These are phyloP conservation scores for Colletotrichum camelliae DNA, from an alignment of 2,329 filamentous ascomycete species.

Conservation along the genomic window DNA sequence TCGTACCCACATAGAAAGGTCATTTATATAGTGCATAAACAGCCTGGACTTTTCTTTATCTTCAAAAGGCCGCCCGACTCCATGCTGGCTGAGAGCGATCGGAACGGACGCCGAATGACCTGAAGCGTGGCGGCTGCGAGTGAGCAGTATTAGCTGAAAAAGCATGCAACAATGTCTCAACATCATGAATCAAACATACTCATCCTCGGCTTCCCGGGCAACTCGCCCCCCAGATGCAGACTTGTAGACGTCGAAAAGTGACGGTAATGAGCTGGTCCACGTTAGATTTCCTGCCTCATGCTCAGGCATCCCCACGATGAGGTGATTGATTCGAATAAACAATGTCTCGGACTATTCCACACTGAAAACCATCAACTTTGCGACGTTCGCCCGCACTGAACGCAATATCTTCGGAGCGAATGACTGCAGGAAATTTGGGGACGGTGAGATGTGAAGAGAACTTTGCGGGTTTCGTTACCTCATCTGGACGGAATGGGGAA, in stretches of 20 bases:
- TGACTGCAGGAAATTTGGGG: neutral
- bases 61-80: slow-evolving; percentile 1
- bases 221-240: neutral
- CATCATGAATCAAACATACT: neutral
- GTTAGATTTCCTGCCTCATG: neutral
- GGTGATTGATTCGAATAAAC: neutral
- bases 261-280: neutral
- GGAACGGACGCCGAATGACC: neutral
- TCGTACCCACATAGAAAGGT: neutral
- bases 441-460: neutral
- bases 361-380: accelerated
- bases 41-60: neutral
- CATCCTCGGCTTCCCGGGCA: neutral
- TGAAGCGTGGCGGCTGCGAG: neutral
- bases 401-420: neutral
- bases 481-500: neutral
- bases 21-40: slow-evolving; percentile 11
- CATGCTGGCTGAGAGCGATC: neutral
- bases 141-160: neutral
- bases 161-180: accelerated
- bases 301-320: neutral
- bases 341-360: neutral
- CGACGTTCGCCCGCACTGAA: neutral
- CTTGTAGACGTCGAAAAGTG: neutral
- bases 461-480: neutral